Conservation (phyloP, 1,284 basidiomycete genomes). For the Amylostereum chailletii region DNA sequence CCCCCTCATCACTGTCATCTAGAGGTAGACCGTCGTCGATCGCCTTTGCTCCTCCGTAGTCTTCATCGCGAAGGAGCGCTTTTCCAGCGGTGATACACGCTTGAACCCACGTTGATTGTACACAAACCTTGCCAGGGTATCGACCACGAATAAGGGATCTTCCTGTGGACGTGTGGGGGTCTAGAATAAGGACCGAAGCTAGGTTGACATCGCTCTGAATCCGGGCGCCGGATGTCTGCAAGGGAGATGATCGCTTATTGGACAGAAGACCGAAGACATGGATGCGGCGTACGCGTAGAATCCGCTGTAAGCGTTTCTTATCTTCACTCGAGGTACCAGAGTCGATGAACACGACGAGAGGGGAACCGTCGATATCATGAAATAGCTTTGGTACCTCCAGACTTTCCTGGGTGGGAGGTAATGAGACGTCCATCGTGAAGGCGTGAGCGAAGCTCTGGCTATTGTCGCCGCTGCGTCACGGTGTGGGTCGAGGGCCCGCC, state of each 20-base stretch:
- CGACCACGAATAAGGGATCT: slow-evolving; percentile 46
- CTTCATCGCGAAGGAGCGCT: slow-evolving; percentile 35
- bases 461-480: no score
- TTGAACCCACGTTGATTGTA: slow-evolving; percentile 37
- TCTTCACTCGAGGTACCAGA: no score
- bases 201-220: slow-evolving; percentile 37
- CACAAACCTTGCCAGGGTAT: slow-evolving; percentile 39
- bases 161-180: slow-evolving; percentile 41
- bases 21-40: slow-evolving; percentile 36
- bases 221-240: slow-evolving; percentile 42
- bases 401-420: no score
- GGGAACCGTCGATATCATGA: no score
- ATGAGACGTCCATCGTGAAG: no score
- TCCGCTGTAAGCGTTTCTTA: no score
- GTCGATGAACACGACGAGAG: no score
- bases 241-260: not conserved
- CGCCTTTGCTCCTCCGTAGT: slow-evolving; percentile 46
- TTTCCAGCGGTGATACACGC: slow-evolving; percentile 30
- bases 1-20: slow-evolving; percentile 9
- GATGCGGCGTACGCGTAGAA: no score
- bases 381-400: no score
- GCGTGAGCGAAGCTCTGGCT: no score
- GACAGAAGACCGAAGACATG: no score
- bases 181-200: slow-evolving; percentile 48
- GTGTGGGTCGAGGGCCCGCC: no score